Percentiles rank a stretch among this genome's conserved stretches.
Conservation (phyloP, 2,329 filamentous ascomycete genomes). For the Exophiala xenobiotica region DNA sequence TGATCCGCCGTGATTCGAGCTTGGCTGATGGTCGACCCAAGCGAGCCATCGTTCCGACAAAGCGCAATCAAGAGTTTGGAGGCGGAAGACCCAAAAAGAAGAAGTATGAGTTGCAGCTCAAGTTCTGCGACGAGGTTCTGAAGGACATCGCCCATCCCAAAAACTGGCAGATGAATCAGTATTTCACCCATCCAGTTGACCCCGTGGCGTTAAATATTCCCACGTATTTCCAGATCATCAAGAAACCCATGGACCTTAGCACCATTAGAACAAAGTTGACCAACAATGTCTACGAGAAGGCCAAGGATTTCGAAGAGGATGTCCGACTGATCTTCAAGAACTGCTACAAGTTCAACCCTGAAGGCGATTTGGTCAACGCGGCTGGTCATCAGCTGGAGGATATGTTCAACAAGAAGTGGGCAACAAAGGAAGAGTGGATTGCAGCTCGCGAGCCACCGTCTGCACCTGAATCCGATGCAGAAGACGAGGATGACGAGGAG, state of each 20-base stretch:
- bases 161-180: constrained; percentile 64
- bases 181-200: constrained; percentile 84
- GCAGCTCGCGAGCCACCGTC: constrained; percentile 68
- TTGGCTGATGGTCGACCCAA: constrained; percentile 80
- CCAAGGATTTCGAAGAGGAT: constrained; percentile 83
- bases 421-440: constrained; percentile 77
- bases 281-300: constrained; percentile 72
- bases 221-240: constrained; percentile 88
- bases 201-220: constrained; percentile 92
- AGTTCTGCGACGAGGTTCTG: constrained; percentile 82
- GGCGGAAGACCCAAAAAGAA: constrained; percentile 82
- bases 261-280: constrained; percentile 79
- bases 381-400: constrained; percentile 72
- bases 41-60: constrained; percentile 88
- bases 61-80: constrained; percentile 88
- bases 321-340: constrained; percentile 82
- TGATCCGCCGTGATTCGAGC: constrained; percentile 82
- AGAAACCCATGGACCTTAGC: constrained; percentile 91
- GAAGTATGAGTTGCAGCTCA: constrained; percentile 83
- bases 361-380: constrained; percentile 69
- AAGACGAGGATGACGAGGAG: constrained; percentile 67
- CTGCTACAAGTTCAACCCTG: constrained; percentile 88
- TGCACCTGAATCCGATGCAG: constrained; percentile 63
- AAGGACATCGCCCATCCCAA: constrained; percentile 75
- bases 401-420: constrained; percentile 73